A percentile compares a stretch with the other conserved stretches of the same genome.
Conservation (phyloP, 2,329 filamentous ascomycete species). For the Ophiostoma novo-ulmi region DNA sequence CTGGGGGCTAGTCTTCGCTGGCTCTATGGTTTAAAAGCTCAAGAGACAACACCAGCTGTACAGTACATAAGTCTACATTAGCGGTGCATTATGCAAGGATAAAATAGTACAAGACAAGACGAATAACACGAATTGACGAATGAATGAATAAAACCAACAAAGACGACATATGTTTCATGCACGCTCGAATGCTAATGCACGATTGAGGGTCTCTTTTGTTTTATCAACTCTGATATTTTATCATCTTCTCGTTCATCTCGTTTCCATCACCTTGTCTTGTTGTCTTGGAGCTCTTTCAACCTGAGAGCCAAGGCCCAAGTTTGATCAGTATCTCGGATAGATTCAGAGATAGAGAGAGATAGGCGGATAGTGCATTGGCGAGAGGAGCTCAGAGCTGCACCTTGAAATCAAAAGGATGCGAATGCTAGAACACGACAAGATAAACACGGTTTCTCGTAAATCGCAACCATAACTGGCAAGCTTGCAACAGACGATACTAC, state of each 20-base stretch:
- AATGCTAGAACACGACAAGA: not conserved
- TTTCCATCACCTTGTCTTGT: not conserved
- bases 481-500: not conserved
- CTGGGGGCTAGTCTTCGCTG: not conserved
- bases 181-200: slow-evolving; percentile 11
- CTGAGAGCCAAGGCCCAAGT: not conserved
- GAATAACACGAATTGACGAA: slow-evolving; percentile 1
- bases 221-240: not conserved
- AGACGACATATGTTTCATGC: slow-evolving; percentile 6
- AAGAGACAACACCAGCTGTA: not conserved
- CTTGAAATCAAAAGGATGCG: not conserved
- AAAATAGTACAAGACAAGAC: slow-evolving; percentile 10
- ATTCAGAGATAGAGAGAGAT: not conserved
- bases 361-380: not conserved
- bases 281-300: not conserved
- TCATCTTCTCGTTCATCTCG: not conserved
- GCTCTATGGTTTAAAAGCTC: not conserved
- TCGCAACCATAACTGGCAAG: not conserved
- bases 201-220: not conserved
- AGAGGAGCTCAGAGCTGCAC: no score
- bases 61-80: slow-evolving; percentile 7
- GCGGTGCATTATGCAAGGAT: slow-evolving; percentile 14
- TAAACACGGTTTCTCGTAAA: not conserved
- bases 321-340: not conserved
- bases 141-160: not conserved